Evolutionary conservation across 768 basidiomycete genomes (phyloP).

Genomic region (Boletus sp.): DNA sequence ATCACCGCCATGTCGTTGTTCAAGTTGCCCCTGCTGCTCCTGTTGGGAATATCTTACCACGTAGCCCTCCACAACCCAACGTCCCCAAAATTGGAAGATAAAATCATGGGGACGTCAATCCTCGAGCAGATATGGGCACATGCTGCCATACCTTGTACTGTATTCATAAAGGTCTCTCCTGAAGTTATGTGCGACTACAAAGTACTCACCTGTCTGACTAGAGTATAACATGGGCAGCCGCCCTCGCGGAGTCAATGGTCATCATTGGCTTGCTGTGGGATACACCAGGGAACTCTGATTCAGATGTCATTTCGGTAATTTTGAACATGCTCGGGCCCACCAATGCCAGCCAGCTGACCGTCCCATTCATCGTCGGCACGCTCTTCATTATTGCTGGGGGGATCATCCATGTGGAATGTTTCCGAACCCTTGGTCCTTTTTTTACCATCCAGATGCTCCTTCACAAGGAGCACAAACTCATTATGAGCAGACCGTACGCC

Average conservation of each 20-base stretch:
- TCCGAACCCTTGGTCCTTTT: constrained; percentile 15
- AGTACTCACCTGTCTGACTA: no score
- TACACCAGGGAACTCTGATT: no score
- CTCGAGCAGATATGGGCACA: constrained; percentile 8
- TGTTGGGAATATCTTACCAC: constrained; percentile 6
- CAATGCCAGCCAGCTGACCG: background rate
- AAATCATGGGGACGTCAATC: background rate
- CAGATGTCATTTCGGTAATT: background rate
- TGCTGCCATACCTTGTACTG: background rate
- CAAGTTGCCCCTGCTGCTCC: constrained; percentile 6
- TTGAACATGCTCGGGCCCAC: constrained; percentile 10
- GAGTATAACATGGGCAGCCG: no score
- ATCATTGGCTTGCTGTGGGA: no score
- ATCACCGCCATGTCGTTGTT: constrained; percentile 5
- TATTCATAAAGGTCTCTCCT: constrained; percentile 1
- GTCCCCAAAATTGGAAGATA: background rate
- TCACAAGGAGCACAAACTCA: constrained; percentile 19
- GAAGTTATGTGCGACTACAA: no score
- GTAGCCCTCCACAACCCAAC: background rate
- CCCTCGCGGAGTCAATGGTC: no score
- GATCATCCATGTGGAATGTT: constrained; percentile 11
- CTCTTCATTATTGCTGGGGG: constrained; percentile 3
- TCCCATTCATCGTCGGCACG: constrained; percentile 5
- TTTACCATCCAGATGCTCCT: constrained; percentile 24
- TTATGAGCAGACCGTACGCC: constrained; percentile 29